Conservation (phyloP, 805 yeast genomes). For the Yamadazyma ubonensis region DNA sequence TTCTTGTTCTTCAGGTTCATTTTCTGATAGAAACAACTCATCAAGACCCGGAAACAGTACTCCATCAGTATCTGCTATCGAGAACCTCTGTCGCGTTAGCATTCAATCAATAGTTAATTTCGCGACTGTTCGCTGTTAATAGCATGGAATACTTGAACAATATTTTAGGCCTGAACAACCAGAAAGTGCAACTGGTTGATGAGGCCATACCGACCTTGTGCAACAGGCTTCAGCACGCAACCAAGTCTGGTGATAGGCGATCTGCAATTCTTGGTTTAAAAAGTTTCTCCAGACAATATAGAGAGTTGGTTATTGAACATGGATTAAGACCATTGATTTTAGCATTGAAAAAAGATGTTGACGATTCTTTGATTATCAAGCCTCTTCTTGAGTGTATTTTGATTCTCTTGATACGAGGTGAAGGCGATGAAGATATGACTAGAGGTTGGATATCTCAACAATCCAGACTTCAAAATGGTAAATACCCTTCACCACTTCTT, state of each 20-base stretch:
- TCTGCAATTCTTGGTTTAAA: constrained; percentile 90
- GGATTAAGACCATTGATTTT: constrained; percentile 74
- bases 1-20: constrained; percentile 12
- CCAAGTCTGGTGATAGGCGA: constrained; percentile 76
- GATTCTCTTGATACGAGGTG: constrained; percentile 72
- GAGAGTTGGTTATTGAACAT: constrained; percentile 87
- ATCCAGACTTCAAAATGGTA: constrained; percentile 71
- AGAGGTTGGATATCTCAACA: constrained; percentile 73
- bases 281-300: constrained; percentile 80
- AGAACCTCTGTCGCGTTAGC: constrained; percentile 5
- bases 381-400: constrained; percentile 84
- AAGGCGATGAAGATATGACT: constrained; percentile 59
- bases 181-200: constrained; percentile 51
- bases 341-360: constrained; percentile 61
- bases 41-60: constrained; percentile 14
- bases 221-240: constrained; percentile 82
- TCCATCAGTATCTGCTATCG: not conserved
- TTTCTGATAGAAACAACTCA: constrained; percentile 13
- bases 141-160: constrained; percentile 40
- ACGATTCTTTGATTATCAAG: constrained; percentile 70
- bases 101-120: not conserved
- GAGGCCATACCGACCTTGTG: constrained; percentile 87
- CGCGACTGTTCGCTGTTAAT: constrained; percentile 6
- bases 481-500: constrained; percentile 71
- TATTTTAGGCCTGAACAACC: constrained; percentile 33